Conservation (phyloP, 306 rosid species). For the Lotus japonicus region DNA sequence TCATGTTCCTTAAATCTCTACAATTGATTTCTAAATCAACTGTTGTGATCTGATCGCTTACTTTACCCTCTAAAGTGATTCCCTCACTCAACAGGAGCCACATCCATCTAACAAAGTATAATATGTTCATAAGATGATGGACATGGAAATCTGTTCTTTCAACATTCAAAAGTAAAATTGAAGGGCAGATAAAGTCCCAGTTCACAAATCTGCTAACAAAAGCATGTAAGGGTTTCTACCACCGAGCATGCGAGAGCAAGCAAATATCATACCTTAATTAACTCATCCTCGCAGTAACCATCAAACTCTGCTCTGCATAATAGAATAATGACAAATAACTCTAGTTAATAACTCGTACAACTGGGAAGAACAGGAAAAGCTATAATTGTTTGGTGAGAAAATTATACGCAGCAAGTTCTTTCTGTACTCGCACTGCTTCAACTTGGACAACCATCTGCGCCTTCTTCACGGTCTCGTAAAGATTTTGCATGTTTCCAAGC, state of each 20-base stretch:
- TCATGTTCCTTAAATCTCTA: no score
- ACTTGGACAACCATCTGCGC: constrained; percentile 87
- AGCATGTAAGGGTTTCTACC: background rate
- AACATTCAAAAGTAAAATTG: background rate
- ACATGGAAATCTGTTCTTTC: background rate
- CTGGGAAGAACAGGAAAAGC: background rate
- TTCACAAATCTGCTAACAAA: background rate
- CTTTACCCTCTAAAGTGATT: no score
- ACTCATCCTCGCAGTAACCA: constrained; percentile 81
- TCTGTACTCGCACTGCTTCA: constrained; percentile 81
- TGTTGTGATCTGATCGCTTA: no score
- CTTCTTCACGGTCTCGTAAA: constrained; percentile 73
- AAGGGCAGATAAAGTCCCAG: background rate
- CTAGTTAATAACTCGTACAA: background rate
- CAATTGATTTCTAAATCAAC: no score
- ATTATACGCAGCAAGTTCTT: constrained; percentile 73
- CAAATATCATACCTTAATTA: constrained; percentile 48
- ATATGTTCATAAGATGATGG: background rate
- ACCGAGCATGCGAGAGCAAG: background rate
- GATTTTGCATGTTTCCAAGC: constrained; percentile 74
- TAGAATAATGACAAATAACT: constrained; percentile 16
- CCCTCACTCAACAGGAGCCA: no score
- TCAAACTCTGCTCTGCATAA: constrained; percentile 75
- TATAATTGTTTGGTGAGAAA: constrained; percentile 16
- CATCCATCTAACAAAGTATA: background rate